A percentile compares a stretch with the other conserved stretches of the same genome.
phyloP scores from a whole-genome alignment of 192 early-diverging fungal genomes.

The Powellomyces hirtus region DNA sequence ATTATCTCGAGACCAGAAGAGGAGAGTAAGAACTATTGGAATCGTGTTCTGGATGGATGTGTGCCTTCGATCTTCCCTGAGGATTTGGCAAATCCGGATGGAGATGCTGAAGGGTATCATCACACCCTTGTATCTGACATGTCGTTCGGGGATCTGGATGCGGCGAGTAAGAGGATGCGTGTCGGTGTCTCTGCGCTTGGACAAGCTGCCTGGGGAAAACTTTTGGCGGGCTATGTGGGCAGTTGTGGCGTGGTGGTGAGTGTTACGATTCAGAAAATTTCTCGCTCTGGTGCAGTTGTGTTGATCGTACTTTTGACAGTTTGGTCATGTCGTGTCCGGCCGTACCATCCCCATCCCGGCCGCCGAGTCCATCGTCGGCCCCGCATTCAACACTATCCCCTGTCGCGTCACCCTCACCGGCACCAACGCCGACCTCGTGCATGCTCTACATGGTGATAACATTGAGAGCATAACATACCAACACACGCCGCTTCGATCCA shows the following conservation, averaged over 20 bases:
- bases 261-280: background rate
- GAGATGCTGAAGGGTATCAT: background rate
- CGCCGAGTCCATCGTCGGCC: slow-evolving; percentile 17
- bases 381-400: slow-evolving; percentile 29
- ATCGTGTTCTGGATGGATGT: background rate
- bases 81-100: too few species aligned
- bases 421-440: slow-evolving; percentile 2
- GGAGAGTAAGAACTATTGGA: slow-evolving; percentile 14
- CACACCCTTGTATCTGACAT: background rate
- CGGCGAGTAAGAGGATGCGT: background rate
- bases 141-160: background rate
- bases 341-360: slow-evolving; percentile 13
- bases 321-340: slow-evolving; percentile 27
- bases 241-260: slow-evolving; percentile 13
- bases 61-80: slow-evolving; percentile 7
- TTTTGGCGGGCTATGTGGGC: slow-evolving; percentile 15
- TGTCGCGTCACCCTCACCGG: slow-evolving; percentile 1
- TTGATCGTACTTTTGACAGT: background rate
- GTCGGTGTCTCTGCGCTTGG: slow-evolving; percentile 11
- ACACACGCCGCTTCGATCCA: slow-evolving; percentile 23
- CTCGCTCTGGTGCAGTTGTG: too few species aligned
- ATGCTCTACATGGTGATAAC: background rate
- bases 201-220: slow-evolving; percentile 12
- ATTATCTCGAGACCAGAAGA: background rate
- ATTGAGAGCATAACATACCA: slow-evolving; percentile 11